Evolutionary conservation across 2,329 filamentous ascomycete genomes (phyloP).

Genomic region (Cercospora sesami): DNA sequence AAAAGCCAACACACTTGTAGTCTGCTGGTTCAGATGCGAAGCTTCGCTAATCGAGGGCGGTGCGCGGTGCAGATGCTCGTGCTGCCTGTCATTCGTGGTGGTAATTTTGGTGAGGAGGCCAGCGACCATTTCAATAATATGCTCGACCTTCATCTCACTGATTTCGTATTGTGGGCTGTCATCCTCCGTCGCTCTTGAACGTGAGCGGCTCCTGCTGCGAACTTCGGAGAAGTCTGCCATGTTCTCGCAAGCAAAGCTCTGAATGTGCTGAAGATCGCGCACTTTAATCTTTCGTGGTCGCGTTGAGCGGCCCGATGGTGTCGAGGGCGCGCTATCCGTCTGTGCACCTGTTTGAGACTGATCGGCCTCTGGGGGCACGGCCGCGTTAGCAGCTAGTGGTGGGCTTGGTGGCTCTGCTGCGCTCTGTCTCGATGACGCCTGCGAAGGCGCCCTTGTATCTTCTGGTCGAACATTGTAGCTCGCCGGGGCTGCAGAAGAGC

Average conservation of each 20-base stretch:
- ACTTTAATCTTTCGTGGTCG: conserved; percentile 70
- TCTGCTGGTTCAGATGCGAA: conserved; percentile 62
- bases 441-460: conserved; percentile 20
- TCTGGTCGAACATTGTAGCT: conserved; percentile 24
- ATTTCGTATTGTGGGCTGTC: conserved; percentile 79
- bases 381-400: conserved; percentile 31
- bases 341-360: conserved; percentile 14
- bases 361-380: conserved; percentile 7
- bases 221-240: conserved; percentile 58
- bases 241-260: conserved; percentile 80
- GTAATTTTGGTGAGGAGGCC: conserved; percentile 96
- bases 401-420: conserved; percentile 29
- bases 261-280: conserved; percentile 85
- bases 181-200: conserved; percentile 49
- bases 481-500: conserved; percentile 31
- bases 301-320: conserved; percentile 36
- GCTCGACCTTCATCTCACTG: conserved; percentile 92
- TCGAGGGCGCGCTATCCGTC: conserved; percentile 5
- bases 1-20: conserved; percentile 81
- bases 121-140: conserved; percentile 99
- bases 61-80: conserved; percentile 81
- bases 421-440: conserved; percentile 21
- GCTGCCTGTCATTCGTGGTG: conserved; percentile 90
- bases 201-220: conserved; percentile 41
- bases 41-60: conserved; percentile 62